Evolutionary conservation across 441 rosid genomes (phyloP), one percentile per base, ranked within the genome.

Genomic region (Erysimum pusillum): DNA sequence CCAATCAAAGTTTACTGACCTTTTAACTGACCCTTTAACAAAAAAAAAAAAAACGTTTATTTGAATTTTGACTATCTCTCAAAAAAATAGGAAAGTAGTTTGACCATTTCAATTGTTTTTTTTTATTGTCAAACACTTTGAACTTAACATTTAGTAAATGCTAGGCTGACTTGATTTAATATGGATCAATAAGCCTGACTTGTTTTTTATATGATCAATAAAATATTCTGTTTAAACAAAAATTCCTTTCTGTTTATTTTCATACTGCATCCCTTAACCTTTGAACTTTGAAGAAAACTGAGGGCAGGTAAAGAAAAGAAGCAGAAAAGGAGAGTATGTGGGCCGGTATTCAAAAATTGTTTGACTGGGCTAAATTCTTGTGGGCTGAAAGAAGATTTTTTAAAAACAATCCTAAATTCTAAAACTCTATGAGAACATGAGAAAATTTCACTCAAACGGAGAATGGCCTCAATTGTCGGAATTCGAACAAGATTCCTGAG

Each of bases 401-500:
- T 4, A 4, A 59, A 60, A 8, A 38, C 22, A 25, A 25, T 25
- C 28, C 28, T 25, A 25, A 25, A 25, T 25, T 3, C 28, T 25
- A 25, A 25, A 4, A 7, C 35, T 13, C 60, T 6, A n/a, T 10
- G 13, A 2, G 28, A 58, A 28, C 74, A 17, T 11, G 52, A n/a
- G 66, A 62, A 62, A 20, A 1, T 7, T 25, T 7, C 35, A 9
- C 5, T 10, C 0, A 8, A 3, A n/a, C 54, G 17, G 18, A 63
- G 46, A 71, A 79, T 73, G 82, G 78, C 75, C 15, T 15, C 34
- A 0, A 61, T 20, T 18, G 69, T 73, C 25, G 77, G 65, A 36
- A 53, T 25, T 28, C 61, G 78, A 65, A 58, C 68, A 65, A 53
- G 81, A 78, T 81, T 87, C 73, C 81, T 80, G 57, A 75, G 76